A percentile compares a stretch with the other conserved stretches of the same genome.
Conservation (phyloP, 129 eudicot genomes). For the Heracleum sosnowskyi region DNA sequence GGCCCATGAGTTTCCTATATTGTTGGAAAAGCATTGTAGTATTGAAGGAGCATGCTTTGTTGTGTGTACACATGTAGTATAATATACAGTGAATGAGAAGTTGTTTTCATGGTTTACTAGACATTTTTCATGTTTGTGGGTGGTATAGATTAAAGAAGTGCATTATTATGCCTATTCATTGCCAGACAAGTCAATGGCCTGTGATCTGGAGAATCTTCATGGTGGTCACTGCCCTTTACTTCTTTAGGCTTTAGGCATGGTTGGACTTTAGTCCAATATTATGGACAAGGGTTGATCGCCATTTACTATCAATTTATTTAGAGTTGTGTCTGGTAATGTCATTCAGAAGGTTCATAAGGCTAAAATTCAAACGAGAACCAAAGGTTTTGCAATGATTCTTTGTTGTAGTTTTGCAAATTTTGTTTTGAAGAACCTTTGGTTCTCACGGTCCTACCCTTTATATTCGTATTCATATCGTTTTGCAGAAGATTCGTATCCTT, state of each 20-base stretch:
- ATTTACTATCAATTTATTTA: not conserved
- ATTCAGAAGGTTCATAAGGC: not conserved
- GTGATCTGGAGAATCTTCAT: conserved; percentile 1
- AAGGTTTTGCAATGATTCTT: not conserved
- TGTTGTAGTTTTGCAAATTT: not conserved
- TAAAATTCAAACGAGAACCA: not conserved
- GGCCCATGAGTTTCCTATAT: conserved; percentile 2
- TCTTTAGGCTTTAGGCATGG: not conserved
- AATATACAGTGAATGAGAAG: not conserved
- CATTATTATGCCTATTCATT: conserved; percentile 11
- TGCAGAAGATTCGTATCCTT: too few species aligned
- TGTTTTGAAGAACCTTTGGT: not conserved
- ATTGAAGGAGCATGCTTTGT: conserved; percentile 3
- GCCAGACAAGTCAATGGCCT: not conserved
- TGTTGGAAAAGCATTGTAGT: conserved; percentile 4
- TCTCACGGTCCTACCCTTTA: not conserved
- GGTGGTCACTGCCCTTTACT: conserved; percentile 4
- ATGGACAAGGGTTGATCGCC: not conserved
- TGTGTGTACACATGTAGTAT: not conserved
- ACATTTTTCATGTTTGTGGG: not conserved
- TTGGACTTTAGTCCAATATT: not conserved
- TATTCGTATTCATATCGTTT: not conserved
- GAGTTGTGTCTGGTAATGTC: not conserved
- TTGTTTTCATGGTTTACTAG: not conserved
- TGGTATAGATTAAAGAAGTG: not conserved